Evolutionary conservation across 2,329 filamentous ascomycete genomes (phyloP).

Genomic region (Talaromyces amestolkiae): DNA sequence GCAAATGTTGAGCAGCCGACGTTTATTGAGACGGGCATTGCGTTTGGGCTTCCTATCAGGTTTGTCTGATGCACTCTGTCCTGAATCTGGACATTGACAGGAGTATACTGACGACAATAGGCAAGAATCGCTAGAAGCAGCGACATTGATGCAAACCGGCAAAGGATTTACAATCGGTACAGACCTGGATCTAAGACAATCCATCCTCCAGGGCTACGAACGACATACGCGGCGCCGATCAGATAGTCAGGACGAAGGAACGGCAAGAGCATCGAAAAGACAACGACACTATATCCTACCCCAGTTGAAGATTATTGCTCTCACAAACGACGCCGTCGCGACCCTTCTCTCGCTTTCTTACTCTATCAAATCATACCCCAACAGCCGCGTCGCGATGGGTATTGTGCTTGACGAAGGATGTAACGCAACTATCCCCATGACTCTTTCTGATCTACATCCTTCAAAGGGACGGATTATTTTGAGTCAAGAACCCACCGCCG

Average conservation of each 20-base stretch:
- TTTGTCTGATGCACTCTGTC: background rate
- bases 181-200: slow-evolving; percentile 19
- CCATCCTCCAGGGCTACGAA: slow-evolving; percentile 19
- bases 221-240: slow-evolving; percentile 14
- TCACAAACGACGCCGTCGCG: slow-evolving; percentile 19
- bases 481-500: slow-evolving; percentile 11
- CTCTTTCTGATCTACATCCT: slow-evolving; percentile 17
- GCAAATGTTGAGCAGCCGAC: slow-evolving; percentile 10
- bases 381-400: slow-evolving; percentile 21
- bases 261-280: slow-evolving; percentile 8
- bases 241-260: background rate
- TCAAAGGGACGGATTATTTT: slow-evolving; percentile 14
- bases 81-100: background rate
- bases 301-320: slow-evolving; percentile 17
- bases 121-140: slow-evolving; percentile 19
- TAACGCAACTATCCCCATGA: slow-evolving; percentile 20
- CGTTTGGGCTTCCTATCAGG: slow-evolving; percentile 19
- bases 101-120: slow-evolving; percentile 2
- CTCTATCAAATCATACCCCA: slow-evolving; percentile 20
- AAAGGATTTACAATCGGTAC: slow-evolving; percentile 20
- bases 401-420: slow-evolving; percentile 20
- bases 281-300: slow-evolving; percentile 16
- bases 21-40: slow-evolving; percentile 20
- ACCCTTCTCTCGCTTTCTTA: slow-evolving; percentile 20
- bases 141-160: slow-evolving; percentile 19